Base-by-base conservation (phyloP, 306 rosid species). In the Sechiopsis laciniata region DNA sequence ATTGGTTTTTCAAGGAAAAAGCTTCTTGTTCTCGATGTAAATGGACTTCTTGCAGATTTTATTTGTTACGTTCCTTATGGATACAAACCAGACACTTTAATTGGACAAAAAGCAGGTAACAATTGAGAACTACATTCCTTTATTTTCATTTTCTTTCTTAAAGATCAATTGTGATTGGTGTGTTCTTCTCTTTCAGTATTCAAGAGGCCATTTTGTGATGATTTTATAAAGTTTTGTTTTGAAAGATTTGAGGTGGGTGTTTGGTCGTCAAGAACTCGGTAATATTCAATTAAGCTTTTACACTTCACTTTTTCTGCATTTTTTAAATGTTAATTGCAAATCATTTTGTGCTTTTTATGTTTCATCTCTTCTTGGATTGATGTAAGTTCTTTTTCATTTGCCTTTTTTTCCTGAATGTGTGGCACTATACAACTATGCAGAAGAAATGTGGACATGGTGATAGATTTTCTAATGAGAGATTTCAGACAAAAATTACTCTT, bases 191-290 rank as follows among this genome's bases (percentile, higher is more conserved):
- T 29, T 62, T 11, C 94, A 94, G 98, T 94, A 76, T 94, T 85
- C 82, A 94, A 87, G 85, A 89, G 98, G 85, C 98, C 98, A 19
- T 87, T 66, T 61, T 90, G 90, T 85, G 87, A 83, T 16, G 87
- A 82, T 75, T 94, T 94, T 80, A 81, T 94, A 13, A 75, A 69
- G 80, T 94, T 94, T 77, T 94, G 97, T 84, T 86, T 94, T 71
- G 88, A 89, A 58, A 89, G 67, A 83, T 94, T 94, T 83, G 87
- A 78, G 72, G 95, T 94, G 74, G 97, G 92, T 35, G 81, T 94
- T 59, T 94, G 98, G 98, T 88, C 98, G 74, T 90, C 98, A 72
- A 94, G 96, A 87, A 62, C 71, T 74, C 81, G 83, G 98, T 94
- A 94, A 81, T 64, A 64, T 75, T 81, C 80, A 60, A 50, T 75